A percentile compares a stretch with the other conserved stretches of the same genome.
These are phyloP conservation scores for Nitzschia inconspicua DNA, from an alignment of 108 stramenopile species.

Conservation along the genomic window DNA sequence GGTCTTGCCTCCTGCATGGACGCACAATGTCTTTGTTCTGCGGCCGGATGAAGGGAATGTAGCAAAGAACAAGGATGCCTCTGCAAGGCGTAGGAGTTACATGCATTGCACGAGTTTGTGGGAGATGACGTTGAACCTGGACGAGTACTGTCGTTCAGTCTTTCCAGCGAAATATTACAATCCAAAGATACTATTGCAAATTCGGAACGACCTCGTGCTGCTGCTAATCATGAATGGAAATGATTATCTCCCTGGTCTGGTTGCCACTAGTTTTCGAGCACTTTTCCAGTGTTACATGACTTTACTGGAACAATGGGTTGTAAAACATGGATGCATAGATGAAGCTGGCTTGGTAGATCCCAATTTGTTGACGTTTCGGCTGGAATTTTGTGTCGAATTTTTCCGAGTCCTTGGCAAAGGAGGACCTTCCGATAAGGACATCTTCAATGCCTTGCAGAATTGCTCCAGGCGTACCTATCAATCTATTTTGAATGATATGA, in stretches of 20 bases:
- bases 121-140: constrained; percentile 61
- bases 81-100: background rate
- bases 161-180: constrained; percentile 22
- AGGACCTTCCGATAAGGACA: constrained; percentile 1
- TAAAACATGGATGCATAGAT: background rate
- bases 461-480: background rate
- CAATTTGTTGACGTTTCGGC: constrained; percentile 56
- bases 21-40: constrained; percentile 81
- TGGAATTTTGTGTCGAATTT: constrained; percentile 58
- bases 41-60: constrained; percentile 49
- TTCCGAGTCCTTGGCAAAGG: constrained; percentile 37
- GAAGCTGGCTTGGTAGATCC: constrained; percentile 65
- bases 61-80: constrained; percentile 12
- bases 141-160: constrained; percentile 3
- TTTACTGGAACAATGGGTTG: constrained; percentile 1
- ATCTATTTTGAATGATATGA: constrained; percentile 44
- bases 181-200: constrained; percentile 31
- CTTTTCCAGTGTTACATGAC: background rate
- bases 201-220: constrained; percentile 72
- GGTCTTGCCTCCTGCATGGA: constrained; percentile 57
- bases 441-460: background rate
- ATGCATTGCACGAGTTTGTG: constrained; percentile 53
- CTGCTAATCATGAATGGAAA: constrained; percentile 87
- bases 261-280: constrained; percentile 30
- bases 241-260: constrained; percentile 81